A percentile compares a stretch with the other conserved stretches of the same genome.
phyloP scores from a whole-genome alignment of 176 grass and related monocot species.

The Miscanthus lutarioriparius region DNA sequence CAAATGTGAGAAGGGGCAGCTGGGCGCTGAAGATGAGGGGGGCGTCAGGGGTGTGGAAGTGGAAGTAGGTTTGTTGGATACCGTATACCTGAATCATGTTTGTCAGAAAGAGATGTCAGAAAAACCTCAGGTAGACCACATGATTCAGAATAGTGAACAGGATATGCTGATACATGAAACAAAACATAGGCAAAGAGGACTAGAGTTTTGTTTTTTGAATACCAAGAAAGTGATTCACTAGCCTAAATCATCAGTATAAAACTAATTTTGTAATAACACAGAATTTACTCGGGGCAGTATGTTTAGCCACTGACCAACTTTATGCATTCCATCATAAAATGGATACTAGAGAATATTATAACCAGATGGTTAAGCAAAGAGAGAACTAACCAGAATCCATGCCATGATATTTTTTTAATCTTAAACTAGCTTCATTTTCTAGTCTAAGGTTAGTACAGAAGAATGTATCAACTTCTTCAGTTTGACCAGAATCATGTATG shows the following conservation, averaged over 20 bases:
- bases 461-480: neutral
- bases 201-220: neutral
- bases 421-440: slow-evolving; percentile 17
- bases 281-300: neutral
- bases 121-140: neutral
- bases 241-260: neutral
- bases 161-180: neutral
- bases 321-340: neutral
- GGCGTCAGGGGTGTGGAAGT: slow-evolving; percentile 63
- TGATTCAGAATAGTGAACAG: neutral
- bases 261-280: neutral
- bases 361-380: neutral
- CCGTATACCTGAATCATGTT: slow-evolving; percentile 60
- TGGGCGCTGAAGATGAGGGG: slow-evolving; percentile 65
- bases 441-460: slow-evolving; percentile 7
- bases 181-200: neutral
- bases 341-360: neutral
- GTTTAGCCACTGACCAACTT: neutral
- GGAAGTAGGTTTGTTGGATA: slow-evolving; percentile 84
- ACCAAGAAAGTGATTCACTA: neutral
- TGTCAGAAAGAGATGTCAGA: slow-evolving; percentile 13
- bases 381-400: neutral
- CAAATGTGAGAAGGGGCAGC: slow-evolving; percentile 48
- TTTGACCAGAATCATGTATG: slow-evolving; percentile 25
- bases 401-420: neutral